Evolutionary conservation across 257 asterid species (phyloP), one percentile per base, ranked within the genome.

Genomic region (Voacanga thouarsii): DNA sequence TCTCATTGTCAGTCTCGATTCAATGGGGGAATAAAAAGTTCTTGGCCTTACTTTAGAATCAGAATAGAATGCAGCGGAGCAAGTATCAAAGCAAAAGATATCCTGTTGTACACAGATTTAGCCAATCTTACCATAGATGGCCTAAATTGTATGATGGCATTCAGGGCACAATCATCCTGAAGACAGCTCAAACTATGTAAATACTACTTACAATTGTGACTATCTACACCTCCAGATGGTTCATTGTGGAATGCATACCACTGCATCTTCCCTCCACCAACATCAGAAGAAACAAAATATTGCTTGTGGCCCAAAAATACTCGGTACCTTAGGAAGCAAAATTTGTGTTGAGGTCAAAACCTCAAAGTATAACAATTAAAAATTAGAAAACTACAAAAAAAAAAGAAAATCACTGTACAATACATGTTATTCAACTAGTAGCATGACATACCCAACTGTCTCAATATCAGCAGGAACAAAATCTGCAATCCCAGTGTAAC

Each of bases 241-340:
- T 96, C 99, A 23, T 89, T 89, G 85, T 96, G 83, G 83, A 96
- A 96, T 74, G 97, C 99, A 80, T 96, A 96, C 99, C 99, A 96
- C 86, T 96, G 99, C 98, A 96, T 96, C 80, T 96, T 96, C 67
- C 99, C 99, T 41, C 92, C 92, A 28, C 99, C 99, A 51, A 96
- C 99, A 82, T 96, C 99, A 5, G 99, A 96, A 77, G 99, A 93
- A 83, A 96, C 99, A 74, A 96, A 96, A 86, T 92, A 93, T 66
- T 93, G 98, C 79, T 93, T 96, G 91, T 96, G 98, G 78, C 99
- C 99, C 81, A 93, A 84, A 80, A 93, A 96, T 14, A 96, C 98
- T 47, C 98, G 97, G 85, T 95, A 95, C 91, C 98, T 95, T 83
- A 30, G 76, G 77, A 80, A 81, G 51, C 85, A 55, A 73, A 77